phyloP scores from a whole-genome alignment of 192 early-diverging fungal species.

The Physocladia obscura region DNA sequence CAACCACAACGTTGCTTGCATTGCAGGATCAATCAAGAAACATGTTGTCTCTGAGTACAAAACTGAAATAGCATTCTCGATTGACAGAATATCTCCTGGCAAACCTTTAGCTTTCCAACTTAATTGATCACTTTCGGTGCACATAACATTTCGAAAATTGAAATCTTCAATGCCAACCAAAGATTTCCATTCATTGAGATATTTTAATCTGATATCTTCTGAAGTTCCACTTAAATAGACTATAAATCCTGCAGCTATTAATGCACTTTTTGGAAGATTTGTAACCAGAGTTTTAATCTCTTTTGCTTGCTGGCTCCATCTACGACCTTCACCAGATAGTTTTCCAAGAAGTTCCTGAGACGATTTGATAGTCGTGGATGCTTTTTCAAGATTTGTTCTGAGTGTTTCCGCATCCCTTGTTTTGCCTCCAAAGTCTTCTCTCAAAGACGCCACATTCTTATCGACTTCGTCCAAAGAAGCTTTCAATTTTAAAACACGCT shows the following conservation, averaged over 20 bases:
- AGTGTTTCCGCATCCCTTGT: slow-evolving; percentile 61
- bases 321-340: slow-evolving; percentile 54
- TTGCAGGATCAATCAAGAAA: slow-evolving; percentile 56
- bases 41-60: slow-evolving; percentile 35
- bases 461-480: slow-evolving; percentile 53
- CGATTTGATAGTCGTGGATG: slow-evolving; percentile 41
- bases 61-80: slow-evolving; percentile 57
- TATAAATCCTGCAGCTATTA: slow-evolving; percentile 52
- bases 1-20: slow-evolving; percentile 52
- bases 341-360: slow-evolving; percentile 57
- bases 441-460: slow-evolving; percentile 45
- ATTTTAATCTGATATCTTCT: slow-evolving; percentile 45
- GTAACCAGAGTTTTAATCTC: slow-evolving; percentile 39
- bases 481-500: slow-evolving; percentile 45
- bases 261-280: slow-evolving; percentile 38
- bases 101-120: slow-evolving; percentile 57
- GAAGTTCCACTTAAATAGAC: slow-evolving; percentile 48
- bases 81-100: slow-evolving; percentile 52
- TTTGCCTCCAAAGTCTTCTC: slow-evolving; percentile 51
- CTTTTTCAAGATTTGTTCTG: slow-evolving; percentile 44
- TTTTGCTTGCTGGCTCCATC: slow-evolving; percentile 52
- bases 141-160: slow-evolving; percentile 44
- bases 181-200: slow-evolving; percentile 40
- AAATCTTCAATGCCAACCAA: slow-evolving; percentile 34
- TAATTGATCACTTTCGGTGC: slow-evolving; percentile 59